Evolutionary conservation across 2,329 filamentous ascomycete species (phyloP).

Genomic region (Clonostachys sp.): DNA sequence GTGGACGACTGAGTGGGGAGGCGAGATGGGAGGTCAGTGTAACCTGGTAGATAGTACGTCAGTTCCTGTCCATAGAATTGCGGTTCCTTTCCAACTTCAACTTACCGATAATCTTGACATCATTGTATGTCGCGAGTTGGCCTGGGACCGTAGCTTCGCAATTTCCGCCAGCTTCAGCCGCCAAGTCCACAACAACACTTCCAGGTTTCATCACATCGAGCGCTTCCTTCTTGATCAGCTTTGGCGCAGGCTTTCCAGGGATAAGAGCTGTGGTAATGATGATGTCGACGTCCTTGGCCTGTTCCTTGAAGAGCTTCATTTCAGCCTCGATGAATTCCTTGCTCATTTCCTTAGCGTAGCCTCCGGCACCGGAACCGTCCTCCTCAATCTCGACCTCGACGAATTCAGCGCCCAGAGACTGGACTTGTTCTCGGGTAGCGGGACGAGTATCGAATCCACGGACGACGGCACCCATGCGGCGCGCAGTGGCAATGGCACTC

Average conservation of each 20-base stretch:
- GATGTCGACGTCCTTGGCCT: conserved; percentile 84
- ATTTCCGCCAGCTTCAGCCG: conserved; percentile 83
- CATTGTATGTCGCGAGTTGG: conserved; percentile 65
- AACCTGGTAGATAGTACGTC: conserved; percentile 39
- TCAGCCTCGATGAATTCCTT: conserved; percentile 90
- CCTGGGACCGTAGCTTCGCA: conserved; percentile 78
- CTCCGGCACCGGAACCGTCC: conserved; percentile 78
- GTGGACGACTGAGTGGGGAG: conserved; percentile 86
- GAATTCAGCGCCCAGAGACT: conserved; percentile 86
- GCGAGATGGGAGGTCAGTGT: conserved; percentile 82
- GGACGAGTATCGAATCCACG: conserved; percentile 87
- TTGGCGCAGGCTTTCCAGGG: conserved; percentile 77
- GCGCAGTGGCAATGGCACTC: conserved; percentile 82
- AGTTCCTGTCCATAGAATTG: neutral
- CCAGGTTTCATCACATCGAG: conserved; percentile 84
- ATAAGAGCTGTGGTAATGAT: conserved; percentile 92
- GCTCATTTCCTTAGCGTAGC: conserved; percentile 92
- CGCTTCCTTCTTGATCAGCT: conserved; percentile 77
- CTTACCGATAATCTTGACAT: conserved; percentile 78
- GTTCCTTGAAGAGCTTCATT: conserved; percentile 88
- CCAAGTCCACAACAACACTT: conserved; percentile 82
- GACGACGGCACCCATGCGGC: conserved; percentile 83
- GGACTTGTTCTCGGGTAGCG: conserved; percentile 84
- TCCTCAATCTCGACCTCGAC: conserved; percentile 82
- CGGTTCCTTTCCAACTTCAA: neutral